Percentiles rank a stretch among this genome's conserved stretches.
Conservation (phyloP, 495 filamentous ascomycete genomes). For the Penicillium flavigenum region DNA sequence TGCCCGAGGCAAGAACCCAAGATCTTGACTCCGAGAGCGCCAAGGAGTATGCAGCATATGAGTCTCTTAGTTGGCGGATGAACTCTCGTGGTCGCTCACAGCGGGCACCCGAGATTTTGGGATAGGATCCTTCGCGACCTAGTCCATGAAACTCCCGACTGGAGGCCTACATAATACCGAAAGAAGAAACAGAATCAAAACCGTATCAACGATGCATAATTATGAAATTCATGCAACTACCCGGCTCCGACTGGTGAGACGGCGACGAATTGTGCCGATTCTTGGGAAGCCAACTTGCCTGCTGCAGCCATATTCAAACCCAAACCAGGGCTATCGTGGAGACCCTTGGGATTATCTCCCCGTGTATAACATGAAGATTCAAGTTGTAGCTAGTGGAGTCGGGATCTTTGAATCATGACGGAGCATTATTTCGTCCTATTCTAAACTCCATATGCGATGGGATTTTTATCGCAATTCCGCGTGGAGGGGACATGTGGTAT, state of each 20-base stretch:
- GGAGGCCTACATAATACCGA: background rate
- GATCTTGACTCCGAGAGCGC: conserved; percentile 28
- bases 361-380: background rate
- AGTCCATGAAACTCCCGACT: conserved; percentile 16
- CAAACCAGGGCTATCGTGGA: conserved; percentile 1
- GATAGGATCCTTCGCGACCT: conserved; percentile 54
- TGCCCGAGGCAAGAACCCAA: conserved; percentile 52
- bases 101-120: conserved; percentile 59
- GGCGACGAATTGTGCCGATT: conserved; percentile 19
- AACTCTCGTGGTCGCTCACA: conserved; percentile 59
- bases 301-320: background rate
- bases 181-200: background rate
- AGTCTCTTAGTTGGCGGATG: conserved; percentile 48
- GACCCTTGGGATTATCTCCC: background rate
- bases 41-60: conserved; percentile 35
- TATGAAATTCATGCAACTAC: conserved; percentile 1
- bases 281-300: conserved; percentile 10
- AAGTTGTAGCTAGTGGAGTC: background rate
- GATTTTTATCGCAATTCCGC: background rate
- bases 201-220: background rate
- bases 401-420: background rate
- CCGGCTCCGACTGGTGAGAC: conserved; percentile 14
- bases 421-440: conserved; percentile 11
- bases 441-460: background rate
- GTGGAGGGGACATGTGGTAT: conserved; percentile 2